These are phyloP conservation scores for Xerocomus cyaneibrunnescens DNA, from an alignment of 1,284 basidiomycete genomes.

Conservation along the genomic window DNA sequence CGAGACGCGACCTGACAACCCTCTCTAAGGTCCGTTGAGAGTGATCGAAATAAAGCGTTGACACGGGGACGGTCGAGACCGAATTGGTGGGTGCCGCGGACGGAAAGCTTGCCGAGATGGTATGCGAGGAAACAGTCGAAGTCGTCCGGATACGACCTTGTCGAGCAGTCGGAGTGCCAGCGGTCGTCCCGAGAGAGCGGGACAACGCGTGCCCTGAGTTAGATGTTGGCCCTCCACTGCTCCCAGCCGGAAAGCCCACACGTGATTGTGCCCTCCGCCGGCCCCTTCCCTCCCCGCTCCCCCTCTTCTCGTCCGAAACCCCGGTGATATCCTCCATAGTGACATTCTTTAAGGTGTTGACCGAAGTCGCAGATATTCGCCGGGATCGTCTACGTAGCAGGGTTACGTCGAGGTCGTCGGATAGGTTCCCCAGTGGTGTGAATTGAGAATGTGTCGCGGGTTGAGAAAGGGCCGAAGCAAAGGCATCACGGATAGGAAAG, in stretches of 20 bases:
- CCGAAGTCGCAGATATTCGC: slow-evolving; percentile 60
- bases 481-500: slow-evolving; percentile 72
- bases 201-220: slow-evolving; percentile 23
- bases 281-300: slow-evolving; percentile 37
- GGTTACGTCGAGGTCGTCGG: slow-evolving; percentile 70
- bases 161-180: slow-evolving; percentile 34
- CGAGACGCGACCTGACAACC: slow-evolving; percentile 67
- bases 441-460: slow-evolving; percentile 60
- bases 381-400: slow-evolving; percentile 58
- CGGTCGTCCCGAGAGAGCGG: slow-evolving; percentile 17
- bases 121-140: slow-evolving; percentile 49
- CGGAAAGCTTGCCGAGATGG: slow-evolving; percentile 16
- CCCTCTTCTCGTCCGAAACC: slow-evolving; percentile 30
- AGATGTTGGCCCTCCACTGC: slow-evolving; percentile 26
- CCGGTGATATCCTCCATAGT: slow-evolving; percentile 45
- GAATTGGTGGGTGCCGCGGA: slow-evolving; percentile 10
- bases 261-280: slow-evolving; percentile 42
- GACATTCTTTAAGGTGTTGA: slow-evolving; percentile 47
- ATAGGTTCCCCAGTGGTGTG: slow-evolving; percentile 50
- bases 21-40: slow-evolving; percentile 69
- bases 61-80: slow-evolving; percentile 17
- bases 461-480: slow-evolving; percentile 69
- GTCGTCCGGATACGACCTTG: slow-evolving; percentile 47
- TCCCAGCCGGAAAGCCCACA: slow-evolving; percentile 37
- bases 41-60: slow-evolving; percentile 48